phyloP scores from a whole-genome alignment of 2,329 filamentous ascomycete genomes.

The Thielaviopsis musarum region DNA sequence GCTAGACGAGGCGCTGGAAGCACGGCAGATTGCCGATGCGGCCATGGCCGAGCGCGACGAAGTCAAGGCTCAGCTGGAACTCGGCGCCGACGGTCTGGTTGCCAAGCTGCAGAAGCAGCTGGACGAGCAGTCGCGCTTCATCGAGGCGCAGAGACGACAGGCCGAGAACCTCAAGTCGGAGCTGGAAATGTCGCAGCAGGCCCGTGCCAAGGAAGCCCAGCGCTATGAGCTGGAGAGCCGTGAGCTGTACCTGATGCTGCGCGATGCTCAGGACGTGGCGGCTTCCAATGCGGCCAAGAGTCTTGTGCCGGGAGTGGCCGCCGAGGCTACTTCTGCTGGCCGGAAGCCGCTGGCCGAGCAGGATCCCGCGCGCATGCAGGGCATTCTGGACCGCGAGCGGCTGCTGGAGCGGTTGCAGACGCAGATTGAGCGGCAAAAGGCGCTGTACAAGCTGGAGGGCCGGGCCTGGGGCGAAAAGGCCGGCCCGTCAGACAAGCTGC shows the following conservation, averaged over 20 bases:
- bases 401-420: conserved; percentile 90
- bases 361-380: conserved; percentile 66
- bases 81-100: conserved; percentile 86
- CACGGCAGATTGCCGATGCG: conserved; percentile 82
- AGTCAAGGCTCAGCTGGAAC: conserved; percentile 70
- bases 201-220: conserved; percentile 80
- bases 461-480: conserved; percentile 70
- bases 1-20: conserved; percentile 78
- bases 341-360: conserved; percentile 36
- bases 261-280: conserved; percentile 90
- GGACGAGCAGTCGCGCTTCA: conserved; percentile 82
- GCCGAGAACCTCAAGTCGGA: conserved; percentile 80
- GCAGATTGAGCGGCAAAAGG: conserved; percentile 93
- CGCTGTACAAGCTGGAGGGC: conserved; percentile 91
- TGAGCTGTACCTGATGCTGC: conserved; percentile 94
- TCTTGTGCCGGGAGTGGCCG: conserved; percentile 13
- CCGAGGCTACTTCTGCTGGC: conserved; percentile 22
- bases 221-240: conserved; percentile 90
- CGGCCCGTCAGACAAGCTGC: conserved; percentile 78
- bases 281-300: conserved; percentile 59
- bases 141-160: conserved; percentile 74
- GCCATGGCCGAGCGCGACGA: conserved; percentile 95
- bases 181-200: conserved; percentile 66
- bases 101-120: conserved; percentile 84
- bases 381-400: conserved; percentile 80